A percentile compares a stretch with the other conserved stretches of the same genome.
phyloP scores from a whole-genome alignment of 192 early-diverging fungal genomes.

The Coemansia sp. region DNA sequence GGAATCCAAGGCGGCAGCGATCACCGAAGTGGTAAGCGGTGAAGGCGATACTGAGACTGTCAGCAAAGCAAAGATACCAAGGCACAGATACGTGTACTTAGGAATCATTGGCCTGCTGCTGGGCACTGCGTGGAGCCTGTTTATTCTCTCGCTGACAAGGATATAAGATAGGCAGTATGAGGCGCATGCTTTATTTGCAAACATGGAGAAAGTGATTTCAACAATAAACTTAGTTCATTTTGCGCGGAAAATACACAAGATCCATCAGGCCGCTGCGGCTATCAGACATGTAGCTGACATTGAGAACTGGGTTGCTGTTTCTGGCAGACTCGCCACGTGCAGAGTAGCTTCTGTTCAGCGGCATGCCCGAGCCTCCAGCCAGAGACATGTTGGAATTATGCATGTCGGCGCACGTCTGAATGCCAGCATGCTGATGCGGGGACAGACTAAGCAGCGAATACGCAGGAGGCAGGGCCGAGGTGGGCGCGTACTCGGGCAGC shows the following conservation, averaged over 20 bases:
- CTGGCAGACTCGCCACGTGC: neutral
- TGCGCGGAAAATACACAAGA: conserved; percentile 25
- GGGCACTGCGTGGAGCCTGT: conserved; percentile 36
- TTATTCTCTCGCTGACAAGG: conserved; percentile 30
- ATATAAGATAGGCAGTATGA: no score
- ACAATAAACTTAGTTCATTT: conserved; percentile 29
- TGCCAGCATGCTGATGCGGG: conserved; percentile 10
- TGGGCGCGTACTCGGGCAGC: conserved; percentile 37
- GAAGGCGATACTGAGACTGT: neutral
- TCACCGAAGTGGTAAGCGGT: neutral
- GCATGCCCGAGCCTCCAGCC: conserved; percentile 5
- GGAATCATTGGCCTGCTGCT: conserved; percentile 39
- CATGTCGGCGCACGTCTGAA: neutral
- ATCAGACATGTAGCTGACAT: neutral
- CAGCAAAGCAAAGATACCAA: conserved; percentile 15
- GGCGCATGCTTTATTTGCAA: no score
- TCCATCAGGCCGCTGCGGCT: conserved; percentile 9
- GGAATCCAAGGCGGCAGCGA: neutral
- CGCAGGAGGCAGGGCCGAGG: conserved; percentile 34
- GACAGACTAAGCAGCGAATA: conserved; percentile 15
- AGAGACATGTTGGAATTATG: conserved; percentile 1
- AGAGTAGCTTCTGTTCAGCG: conserved; percentile 1
- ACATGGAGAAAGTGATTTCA: no score
- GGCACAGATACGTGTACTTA: conserved; percentile 38
- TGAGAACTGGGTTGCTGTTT: neutral